Conservation (phyloP, 148 eudicot species). For the Camellia sinensis region DNA sequence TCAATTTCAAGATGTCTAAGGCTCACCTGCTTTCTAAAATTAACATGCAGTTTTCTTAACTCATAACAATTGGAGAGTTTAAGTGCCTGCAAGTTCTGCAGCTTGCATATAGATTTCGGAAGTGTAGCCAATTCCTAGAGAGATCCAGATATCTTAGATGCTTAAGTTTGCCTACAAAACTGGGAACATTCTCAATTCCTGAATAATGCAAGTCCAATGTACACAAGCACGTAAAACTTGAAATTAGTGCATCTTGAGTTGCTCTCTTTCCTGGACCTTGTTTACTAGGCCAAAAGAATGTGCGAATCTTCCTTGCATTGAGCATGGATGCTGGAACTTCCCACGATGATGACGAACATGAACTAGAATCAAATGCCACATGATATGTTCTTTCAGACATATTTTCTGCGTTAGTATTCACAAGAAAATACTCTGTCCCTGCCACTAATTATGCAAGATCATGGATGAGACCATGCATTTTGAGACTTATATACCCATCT, state of each 20-base stretch:
- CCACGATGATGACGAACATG: too few relatives aligned
- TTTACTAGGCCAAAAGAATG: slow-evolving; percentile 12
- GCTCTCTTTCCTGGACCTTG: neutral
- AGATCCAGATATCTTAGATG: slow-evolving; percentile 44
- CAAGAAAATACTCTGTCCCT: slow-evolving; percentile 9
- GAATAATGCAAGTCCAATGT: slow-evolving; percentile 19
- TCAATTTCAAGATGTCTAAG: slow-evolving; percentile 16
- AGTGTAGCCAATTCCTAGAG: slow-evolving; percentile 10
- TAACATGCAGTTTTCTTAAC: slow-evolving; percentile 12
- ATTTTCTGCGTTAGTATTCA: neutral
- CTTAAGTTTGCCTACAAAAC: slow-evolving; percentile 17
- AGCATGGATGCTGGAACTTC: neutral
- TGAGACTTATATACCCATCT: slow-evolving; percentile 14
- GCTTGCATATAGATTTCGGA: slow-evolving; percentile 27
- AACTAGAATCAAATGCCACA: slow-evolving; percentile 7
- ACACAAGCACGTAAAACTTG: slow-evolving; percentile 22
- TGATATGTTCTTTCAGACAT: slow-evolving; percentile 17
- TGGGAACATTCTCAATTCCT: slow-evolving; percentile 17
- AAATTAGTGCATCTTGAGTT: neutral
- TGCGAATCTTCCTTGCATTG: slow-evolving; percentile 4
- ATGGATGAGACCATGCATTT: slow-evolving; percentile 46
- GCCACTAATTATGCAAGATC: slow-evolving; percentile 42
- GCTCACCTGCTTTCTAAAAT: slow-evolving; percentile 5
- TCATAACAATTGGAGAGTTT: neutral
- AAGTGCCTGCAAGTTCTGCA: slow-evolving; percentile 30